phyloP scores from a whole-genome alignment of 2,329 filamentous ascomycete genomes.

The Fusarium sp. region DNA sequence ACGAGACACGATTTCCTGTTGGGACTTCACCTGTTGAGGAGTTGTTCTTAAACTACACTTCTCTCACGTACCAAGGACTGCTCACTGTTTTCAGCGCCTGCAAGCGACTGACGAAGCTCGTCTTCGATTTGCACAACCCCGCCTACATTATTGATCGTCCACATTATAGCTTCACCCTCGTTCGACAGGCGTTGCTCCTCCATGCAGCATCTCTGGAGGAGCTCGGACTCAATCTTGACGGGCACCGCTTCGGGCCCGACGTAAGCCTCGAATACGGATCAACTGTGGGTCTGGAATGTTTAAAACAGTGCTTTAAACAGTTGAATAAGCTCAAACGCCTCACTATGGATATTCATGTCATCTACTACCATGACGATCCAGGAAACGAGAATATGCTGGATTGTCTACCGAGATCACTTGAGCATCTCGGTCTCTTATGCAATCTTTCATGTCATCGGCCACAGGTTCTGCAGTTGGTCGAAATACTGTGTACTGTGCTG shows the following conservation, averaged over 20 bases:
- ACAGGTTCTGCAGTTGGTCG: fast-evolving
- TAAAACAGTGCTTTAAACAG: not conserved
- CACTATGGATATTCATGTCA: not conserved
- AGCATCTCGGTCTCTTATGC: not conserved
- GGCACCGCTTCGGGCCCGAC: not conserved
- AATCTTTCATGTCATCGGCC: not conserved
- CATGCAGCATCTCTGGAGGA: not conserved
- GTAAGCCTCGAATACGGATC: not conserved
- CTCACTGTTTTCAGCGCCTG: not conserved
- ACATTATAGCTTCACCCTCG: no score
- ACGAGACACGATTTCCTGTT: not conserved
- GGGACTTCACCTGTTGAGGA: not conserved
- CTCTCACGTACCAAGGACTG: not conserved
- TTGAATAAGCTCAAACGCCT: not conserved
- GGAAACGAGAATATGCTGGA: not conserved
- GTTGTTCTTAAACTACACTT: not conserved
- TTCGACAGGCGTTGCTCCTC: not conserved
- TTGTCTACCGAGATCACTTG: not conserved
- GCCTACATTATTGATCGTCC: no score
- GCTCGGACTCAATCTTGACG: not conserved
- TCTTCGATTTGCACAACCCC: not conserved
- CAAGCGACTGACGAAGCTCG: not conserved
- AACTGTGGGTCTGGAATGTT: not conserved
- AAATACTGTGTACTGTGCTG: not conserved
- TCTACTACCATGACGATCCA: fast-evolving